phyloP scores from a whole-genome alignment of 75 land plant species.

The Pinus taeda region DNA sequence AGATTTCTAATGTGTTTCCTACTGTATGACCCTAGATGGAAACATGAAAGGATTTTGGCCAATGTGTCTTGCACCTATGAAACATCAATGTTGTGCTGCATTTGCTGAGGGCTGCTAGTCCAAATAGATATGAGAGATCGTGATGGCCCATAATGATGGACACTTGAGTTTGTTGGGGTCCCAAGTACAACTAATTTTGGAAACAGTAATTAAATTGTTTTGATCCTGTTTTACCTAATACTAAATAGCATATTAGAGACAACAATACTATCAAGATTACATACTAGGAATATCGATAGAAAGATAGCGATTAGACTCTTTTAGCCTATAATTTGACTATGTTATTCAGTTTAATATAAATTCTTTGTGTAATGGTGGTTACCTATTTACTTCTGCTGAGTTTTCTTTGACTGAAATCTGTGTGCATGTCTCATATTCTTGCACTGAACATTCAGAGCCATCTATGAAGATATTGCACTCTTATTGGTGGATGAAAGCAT shows the following conservation, averaged over 20 bases:
- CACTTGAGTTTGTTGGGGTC: not conserved
- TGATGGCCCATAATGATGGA: not conserved
- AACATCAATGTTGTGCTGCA: not conserved
- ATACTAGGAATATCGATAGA: not conserved
- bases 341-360: no score
- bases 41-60: not conserved
- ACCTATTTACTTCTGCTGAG: no score
- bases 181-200: not conserved
- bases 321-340: not conserved
- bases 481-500: no score
- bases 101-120: not conserved
- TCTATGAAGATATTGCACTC: no score
- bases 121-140: not conserved
- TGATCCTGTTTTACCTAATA: not conserved
- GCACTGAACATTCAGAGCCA: no score
- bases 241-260: not conserved
- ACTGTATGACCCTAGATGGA: not conserved
- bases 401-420: no score
- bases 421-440: no score
- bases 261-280: not conserved
- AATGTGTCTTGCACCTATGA: not conserved
- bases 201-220: not conserved
- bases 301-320: not conserved
- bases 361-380: no score
- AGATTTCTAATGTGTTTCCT: not conserved